Conservation (phyloP, 306 rosid genomes). For the Bauhinia variegata region DNA sequence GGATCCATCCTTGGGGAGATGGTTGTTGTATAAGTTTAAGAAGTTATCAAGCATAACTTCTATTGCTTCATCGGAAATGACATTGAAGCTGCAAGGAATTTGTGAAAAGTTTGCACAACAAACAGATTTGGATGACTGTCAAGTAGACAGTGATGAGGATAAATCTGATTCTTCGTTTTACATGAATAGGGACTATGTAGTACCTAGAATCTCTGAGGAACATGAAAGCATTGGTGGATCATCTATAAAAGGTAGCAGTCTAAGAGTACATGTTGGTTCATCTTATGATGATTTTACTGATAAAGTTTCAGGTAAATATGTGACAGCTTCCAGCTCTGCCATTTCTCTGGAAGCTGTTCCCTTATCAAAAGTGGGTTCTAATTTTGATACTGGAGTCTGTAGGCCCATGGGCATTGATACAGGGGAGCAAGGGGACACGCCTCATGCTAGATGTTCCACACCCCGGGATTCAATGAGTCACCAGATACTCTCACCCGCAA, state of each 20-base stretch:
- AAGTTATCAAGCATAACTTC: conserved; percentile 53
- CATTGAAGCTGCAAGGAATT: conserved; percentile 53
- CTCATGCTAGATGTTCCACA: conserved; percentile 55
- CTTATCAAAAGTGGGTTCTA: conserved; percentile 45
- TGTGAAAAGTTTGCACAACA: conserved; percentile 50
- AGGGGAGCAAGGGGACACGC: conserved; percentile 57
- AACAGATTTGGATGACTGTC: conserved; percentile 51
- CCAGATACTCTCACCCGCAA: conserved; percentile 64
- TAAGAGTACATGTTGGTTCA: conserved; percentile 47
- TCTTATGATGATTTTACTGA: conserved; percentile 47
- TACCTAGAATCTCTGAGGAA: conserved; percentile 51
- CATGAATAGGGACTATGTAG: conserved; percentile 43
- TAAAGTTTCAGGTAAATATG: conserved; percentile 48
- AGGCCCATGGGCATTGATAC: conserved; percentile 61
- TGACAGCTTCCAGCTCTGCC: conserved; percentile 41
- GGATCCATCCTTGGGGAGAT: conserved; percentile 62
- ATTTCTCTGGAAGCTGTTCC: conserved; percentile 48
- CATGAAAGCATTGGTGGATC: conserved; percentile 59
- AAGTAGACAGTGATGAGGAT: conserved; percentile 64
- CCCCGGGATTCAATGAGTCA: conserved; percentile 63
- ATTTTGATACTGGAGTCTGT: conserved; percentile 56
- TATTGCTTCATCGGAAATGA: conserved; percentile 48
- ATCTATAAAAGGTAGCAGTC: conserved; percentile 49
- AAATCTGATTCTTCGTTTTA: conserved; percentile 53
- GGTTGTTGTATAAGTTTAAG: conserved; percentile 67